These are phyloP conservation scores for Colletotrichum sp. DNA, from an alignment of 2,329 filamentous ascomycete genomes.

Conservation along the genomic window DNA sequence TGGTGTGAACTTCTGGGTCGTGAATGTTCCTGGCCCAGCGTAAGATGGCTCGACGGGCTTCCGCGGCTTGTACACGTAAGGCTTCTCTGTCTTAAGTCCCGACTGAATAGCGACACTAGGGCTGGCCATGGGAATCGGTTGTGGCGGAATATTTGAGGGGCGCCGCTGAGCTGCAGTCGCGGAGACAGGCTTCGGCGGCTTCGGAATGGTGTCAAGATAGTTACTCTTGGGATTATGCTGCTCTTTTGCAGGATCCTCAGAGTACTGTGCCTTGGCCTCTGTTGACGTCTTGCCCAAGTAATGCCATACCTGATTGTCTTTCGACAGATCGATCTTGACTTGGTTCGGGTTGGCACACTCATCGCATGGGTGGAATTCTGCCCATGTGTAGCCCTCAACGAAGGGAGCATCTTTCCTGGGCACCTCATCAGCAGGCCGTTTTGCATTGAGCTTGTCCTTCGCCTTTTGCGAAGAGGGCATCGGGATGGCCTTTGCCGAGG, in stretches of 20 bases:
- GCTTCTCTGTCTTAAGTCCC: constrained; percentile 43
- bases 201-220: constrained; percentile 73
- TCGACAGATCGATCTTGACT: constrained; percentile 72
- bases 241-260: constrained; percentile 70
- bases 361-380: constrained; percentile 76
- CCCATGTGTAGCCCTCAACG: constrained; percentile 73
- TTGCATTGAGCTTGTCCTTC: constrained; percentile 71
- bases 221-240: constrained; percentile 72
- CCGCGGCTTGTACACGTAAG: constrained; percentile 59
- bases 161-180: constrained; percentile 26
- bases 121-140: neutral
- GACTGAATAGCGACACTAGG: neutral
- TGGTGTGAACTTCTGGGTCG: constrained; percentile 39
- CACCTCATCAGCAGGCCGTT: constrained; percentile 64
- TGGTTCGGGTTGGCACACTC: constrained; percentile 60
- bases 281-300: constrained; percentile 88
- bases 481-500: constrained; percentile 74
- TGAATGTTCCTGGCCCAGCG: constrained; percentile 29
- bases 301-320: constrained; percentile 82
- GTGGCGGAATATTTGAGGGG: constrained; percentile 9
- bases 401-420: constrained; percentile 72
- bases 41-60: constrained; percentile 33
- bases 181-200: constrained; percentile 47
- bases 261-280: constrained; percentile 90
- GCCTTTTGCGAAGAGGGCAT: constrained; percentile 69